phyloP scores from a whole-genome alignment of 345 rosid species.

The Chamaenerion angustifolium region DNA sequence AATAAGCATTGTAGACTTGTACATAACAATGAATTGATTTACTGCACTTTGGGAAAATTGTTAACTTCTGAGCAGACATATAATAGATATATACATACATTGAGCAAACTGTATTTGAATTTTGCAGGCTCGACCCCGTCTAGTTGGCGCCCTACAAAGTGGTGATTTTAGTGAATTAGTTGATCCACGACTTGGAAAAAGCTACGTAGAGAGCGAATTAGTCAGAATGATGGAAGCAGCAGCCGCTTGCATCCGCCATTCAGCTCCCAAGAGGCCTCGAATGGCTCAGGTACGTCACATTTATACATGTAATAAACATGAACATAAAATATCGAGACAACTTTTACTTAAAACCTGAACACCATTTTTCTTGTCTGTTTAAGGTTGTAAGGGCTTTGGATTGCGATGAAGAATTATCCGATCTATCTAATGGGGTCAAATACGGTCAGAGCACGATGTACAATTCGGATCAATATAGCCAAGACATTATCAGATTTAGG shows the following conservation, averaged over 20 bases:
- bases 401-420: constrained; percentile 50
- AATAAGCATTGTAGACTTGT: no score
- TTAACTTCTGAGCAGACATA: no score
- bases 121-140: constrained; percentile 67
- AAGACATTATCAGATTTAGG: constrained; percentile 53
- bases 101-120: no score
- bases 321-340: no score
- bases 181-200: constrained; percentile 57
- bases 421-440: constrained; percentile 66
- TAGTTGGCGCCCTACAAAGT: constrained; percentile 57
- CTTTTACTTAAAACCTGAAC: not conserved
- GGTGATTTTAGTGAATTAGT: constrained; percentile 53
- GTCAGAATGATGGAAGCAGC: constrained; percentile 83
- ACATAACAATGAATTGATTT: no score
- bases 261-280: constrained; percentile 77
- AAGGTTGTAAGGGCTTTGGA: constrained; percentile 88
- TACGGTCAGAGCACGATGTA: constrained; percentile 57
- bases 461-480: constrained; percentile 61
- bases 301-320: no score
- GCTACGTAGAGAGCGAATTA: constrained; percentile 60
- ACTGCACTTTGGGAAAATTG: no score
- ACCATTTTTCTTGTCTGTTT: not conserved
- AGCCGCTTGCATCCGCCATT: constrained; percentile 90
- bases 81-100: no score
- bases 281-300: constrained; percentile 63